These are phyloP conservation scores for Heliamphora exappendiculata DNA, from an alignment of 148 eudicot species.

Conservation along the genomic window DNA sequence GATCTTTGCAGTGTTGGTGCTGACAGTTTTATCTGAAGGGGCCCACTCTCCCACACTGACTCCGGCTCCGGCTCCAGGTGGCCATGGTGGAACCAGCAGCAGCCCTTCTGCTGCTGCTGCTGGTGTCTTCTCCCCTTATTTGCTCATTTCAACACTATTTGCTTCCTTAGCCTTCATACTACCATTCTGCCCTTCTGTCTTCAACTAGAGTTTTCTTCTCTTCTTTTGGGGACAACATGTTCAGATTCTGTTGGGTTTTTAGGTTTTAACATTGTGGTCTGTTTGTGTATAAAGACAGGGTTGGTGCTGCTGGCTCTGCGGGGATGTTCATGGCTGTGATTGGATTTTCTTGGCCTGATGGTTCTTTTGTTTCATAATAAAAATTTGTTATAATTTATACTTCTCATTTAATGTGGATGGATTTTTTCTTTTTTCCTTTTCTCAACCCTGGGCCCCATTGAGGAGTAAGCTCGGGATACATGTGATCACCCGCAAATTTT, in stretches of 20 bases:
- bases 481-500: no score
- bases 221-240: not conserved
- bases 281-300: not conserved
- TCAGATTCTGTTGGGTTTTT: not conserved
- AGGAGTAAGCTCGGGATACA: no score
- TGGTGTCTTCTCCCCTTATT: slow-evolving; percentile 5
- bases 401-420: no score
- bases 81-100: not conserved
- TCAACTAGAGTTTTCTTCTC: not conserved
- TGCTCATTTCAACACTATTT: not conserved
- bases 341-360: not conserved
- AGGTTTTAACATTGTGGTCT: not conserved
- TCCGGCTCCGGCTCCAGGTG: not conserved
- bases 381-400: not conserved
- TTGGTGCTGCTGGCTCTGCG: not conserved
- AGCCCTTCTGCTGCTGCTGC: not conserved
- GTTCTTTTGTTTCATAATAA: not conserved
- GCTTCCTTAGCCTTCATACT: not conserved
- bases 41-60: not conserved
- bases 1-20: slow-evolving; percentile 8
- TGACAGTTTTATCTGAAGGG: slow-evolving; percentile 1
- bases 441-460: no score
- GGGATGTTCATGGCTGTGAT: not conserved
- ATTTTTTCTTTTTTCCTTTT: no score
- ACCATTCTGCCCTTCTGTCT: not conserved